phyloP scores from a whole-genome alignment of 176 grass and related monocot species.

The Triticum dicoccoides region DNA sequence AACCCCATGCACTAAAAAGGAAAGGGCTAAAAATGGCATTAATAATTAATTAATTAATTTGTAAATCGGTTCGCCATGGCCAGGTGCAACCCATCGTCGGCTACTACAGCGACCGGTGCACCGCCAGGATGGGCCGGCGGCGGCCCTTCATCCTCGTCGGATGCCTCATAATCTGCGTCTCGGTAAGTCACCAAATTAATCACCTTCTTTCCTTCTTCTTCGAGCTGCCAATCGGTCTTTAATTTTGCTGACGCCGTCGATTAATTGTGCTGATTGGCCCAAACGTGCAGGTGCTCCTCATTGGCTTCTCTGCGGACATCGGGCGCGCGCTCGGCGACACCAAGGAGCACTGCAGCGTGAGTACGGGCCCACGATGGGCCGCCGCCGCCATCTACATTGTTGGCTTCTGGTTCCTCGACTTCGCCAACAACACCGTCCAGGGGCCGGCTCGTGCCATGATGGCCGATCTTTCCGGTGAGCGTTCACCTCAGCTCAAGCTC shows the following conservation, averaged over 20 bases:
- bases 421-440: conserved; percentile 89
- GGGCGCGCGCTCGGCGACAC: conserved; percentile 67
- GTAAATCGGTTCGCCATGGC: background rate
- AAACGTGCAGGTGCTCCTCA: conserved; percentile 32
- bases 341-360: conserved; percentile 72
- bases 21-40: background rate
- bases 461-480: conserved; percentile 47
- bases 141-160: conserved; percentile 80
- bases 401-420: conserved; percentile 94
- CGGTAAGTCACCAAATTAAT: conserved; percentile 11
- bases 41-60: background rate
- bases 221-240: background rate
- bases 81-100: conserved; percentile 59
- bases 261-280: background rate
- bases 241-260: background rate
- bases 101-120: conserved; percentile 76
- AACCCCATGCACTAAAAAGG: background rate
- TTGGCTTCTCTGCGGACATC: conserved; percentile 87
- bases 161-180: conserved; percentile 53
- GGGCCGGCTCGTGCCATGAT: conserved; percentile 51
- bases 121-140: conserved; percentile 47
- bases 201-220: no score
- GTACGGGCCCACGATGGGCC: conserved; percentile 50
- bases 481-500: background rate
- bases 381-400: conserved; percentile 66